A percentile compares a stretch with the other conserved stretches of the same genome.
These are phyloP conservation scores for Moesziomyces sp. DNA, from an alignment of 1,284 basidiomycete species.

Conservation along the genomic window DNA sequence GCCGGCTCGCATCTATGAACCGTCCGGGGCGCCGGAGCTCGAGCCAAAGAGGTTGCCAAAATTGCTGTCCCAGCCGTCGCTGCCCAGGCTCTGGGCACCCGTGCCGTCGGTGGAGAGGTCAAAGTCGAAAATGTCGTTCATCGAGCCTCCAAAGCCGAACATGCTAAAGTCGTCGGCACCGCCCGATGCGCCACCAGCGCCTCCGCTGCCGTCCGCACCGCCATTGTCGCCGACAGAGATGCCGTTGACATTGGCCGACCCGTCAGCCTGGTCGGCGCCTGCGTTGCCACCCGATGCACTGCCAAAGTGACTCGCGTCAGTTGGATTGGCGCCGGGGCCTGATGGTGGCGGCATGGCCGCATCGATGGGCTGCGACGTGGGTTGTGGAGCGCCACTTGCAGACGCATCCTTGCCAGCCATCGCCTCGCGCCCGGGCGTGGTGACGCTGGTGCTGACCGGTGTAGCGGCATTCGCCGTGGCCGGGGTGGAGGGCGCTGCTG, in stretches of 20 bases:
- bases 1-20: constrained; percentile 5
- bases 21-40: constrained; percentile 35
- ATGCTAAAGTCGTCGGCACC: constrained; percentile 59
- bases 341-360: constrained; percentile 39
- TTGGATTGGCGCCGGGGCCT: constrained; percentile 23
- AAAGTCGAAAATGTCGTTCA: constrained; percentile 65
- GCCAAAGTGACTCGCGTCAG: constrained; percentile 15
- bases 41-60: constrained; percentile 51
- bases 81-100: constrained; percentile 26
- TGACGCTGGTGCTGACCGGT: constrained; percentile 43
- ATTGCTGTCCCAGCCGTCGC: constrained; percentile 52
- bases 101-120: constrained; percentile 53
- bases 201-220: constrained; percentile 15
- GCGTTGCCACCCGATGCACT: not conserved
- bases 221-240: constrained; percentile 5
- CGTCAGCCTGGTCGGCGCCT: constrained; percentile 10
- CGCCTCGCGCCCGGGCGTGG: constrained; percentile 50
- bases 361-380: constrained; percentile 36
- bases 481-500: constrained; percentile 41
- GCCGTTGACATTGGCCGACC: constrained; percentile 25
- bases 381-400: constrained; percentile 8
- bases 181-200: constrained; percentile 8
- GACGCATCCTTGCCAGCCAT: constrained; percentile 10
- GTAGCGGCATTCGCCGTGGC: constrained; percentile 45
- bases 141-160: constrained; percentile 58